Evolutionary conservation across 2,329 filamentous ascomycete genomes (phyloP), one percentile per base, ranked within the genome.

Genomic region (Aspergillus calidoustus): DNA sequence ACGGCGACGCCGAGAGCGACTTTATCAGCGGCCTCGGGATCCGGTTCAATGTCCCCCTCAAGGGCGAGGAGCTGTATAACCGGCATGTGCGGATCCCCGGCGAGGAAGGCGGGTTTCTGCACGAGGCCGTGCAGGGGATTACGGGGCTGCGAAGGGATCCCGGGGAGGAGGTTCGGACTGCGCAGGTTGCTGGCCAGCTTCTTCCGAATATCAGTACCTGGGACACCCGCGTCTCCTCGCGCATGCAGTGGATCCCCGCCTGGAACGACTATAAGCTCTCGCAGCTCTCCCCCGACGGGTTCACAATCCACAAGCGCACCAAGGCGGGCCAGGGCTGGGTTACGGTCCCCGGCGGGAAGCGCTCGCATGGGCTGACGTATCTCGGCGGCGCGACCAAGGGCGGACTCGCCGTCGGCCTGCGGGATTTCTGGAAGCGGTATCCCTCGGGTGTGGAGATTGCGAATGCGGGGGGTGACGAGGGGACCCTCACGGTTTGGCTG

Each of bases 401-500:
- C n/a, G 87, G 87, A 13, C 76, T 89, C 1, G 86, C 84, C 1
- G 71, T 89, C 5, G 85, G 84, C 0, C 77, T 87, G 51, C 81
- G 83, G 3, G 82, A 88, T 66, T 89, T 89, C 70, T 89, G 87
- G 87, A 85, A 89, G 75, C 80, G 84, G 17, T 87, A 86, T 64
- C 87, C 87, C 0, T 86, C 84, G 0, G 81, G 83, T 3, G 72
- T 89, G 4, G 86, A 88, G 50, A 80, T 89, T 11, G 73, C 79
- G 0, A 80, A 84, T 54, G 83, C 85, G 0, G 80, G 79, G 0
- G 76, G 77, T 0, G 82, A 86, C 50, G 69, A 72, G 2, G 85
- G 85, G 0, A 76, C 80, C 4, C 76, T 89, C 11, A 89, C 86
- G 0, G 61, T 87, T 0, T 89, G 86, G 86, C 71, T 89, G 0